Percentiles rank a stretch among this genome's conserved stretches.
phyloP scores from a whole-genome alignment of 2,329 filamentous ascomycete genomes.

The Fusarium sp. region DNA sequence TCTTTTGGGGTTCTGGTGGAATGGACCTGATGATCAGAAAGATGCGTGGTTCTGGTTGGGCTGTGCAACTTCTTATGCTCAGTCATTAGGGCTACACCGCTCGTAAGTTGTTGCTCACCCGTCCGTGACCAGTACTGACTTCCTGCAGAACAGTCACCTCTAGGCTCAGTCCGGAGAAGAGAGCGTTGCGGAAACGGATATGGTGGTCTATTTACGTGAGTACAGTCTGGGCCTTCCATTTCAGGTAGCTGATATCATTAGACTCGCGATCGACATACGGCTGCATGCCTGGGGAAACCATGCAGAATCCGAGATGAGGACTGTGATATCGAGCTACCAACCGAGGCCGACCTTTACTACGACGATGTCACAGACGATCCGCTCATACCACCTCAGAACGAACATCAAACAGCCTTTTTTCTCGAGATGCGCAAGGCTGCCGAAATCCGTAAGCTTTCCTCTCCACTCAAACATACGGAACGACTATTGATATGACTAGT shows the following conservation, averaged over 20 bases:
- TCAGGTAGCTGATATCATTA: fast-evolving
- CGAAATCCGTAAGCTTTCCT: slow-evolving; percentile 11
- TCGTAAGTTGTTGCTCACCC: neutral
- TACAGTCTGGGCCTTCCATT: fast-evolving
- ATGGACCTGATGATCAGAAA: slow-evolving; percentile 35
- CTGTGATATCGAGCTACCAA: slow-evolving; percentile 26
- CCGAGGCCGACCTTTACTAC: slow-evolving; percentile 20
- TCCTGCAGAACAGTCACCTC: neutral
- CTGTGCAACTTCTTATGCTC: slow-evolving; percentile 29
- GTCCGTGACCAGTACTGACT: fast-evolving
- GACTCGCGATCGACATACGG: slow-evolving; percentile 34
- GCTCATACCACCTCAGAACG: slow-evolving; percentile 11
- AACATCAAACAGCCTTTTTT: slow-evolving; percentile 21
- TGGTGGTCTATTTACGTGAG: slow-evolving; percentile 41
- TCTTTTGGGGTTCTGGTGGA: slow-evolving; percentile 38
- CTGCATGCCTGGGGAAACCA: slow-evolving; percentile 28
- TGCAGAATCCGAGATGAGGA: slow-evolving; percentile 39
- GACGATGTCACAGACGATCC: slow-evolving; percentile 5
- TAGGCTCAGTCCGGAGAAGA: neutral
- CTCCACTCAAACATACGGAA: fast-evolving
- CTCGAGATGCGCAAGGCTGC: slow-evolving; percentile 21
- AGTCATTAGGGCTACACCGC: slow-evolving; percentile 34
- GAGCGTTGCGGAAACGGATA: slow-evolving; percentile 24
- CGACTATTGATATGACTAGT: neutral
- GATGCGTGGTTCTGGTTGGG: slow-evolving; percentile 39